Evolutionary conservation across 805 yeast species (phyloP).

Genomic region (Ogataea nitratoaversa): DNA sequence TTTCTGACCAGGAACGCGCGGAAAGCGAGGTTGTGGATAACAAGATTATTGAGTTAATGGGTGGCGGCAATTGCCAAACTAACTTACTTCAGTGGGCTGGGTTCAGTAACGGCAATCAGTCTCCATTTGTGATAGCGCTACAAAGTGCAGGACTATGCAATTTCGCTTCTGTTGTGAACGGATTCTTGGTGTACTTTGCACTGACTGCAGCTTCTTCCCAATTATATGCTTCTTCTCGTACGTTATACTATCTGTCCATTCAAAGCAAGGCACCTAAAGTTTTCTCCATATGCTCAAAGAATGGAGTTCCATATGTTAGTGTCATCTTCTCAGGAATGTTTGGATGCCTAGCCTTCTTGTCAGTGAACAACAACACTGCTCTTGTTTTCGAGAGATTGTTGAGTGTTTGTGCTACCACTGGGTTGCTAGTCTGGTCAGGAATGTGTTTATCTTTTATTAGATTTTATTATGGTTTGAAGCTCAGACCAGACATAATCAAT

Average conservation of each 20-base stretch:
- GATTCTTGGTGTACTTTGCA: constrained; percentile 49
- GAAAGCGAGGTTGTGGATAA: constrained; percentile 7
- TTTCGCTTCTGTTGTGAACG: constrained; percentile 49
- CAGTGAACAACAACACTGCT: constrained; percentile 55
- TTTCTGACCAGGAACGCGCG: constrained; percentile 15
- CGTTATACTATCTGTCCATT: constrained; percentile 49
- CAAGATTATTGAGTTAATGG: constrained; percentile 20
- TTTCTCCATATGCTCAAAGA: constrained; percentile 53
- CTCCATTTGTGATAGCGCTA: constrained; percentile 56
- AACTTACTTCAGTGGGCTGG: constrained; percentile 30
- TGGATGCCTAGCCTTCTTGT: constrained; percentile 56
- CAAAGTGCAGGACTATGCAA: constrained; percentile 49
- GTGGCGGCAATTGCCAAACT: constrained; percentile 26
- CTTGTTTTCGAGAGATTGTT: constrained; percentile 63
- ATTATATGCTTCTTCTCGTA: constrained; percentile 57
- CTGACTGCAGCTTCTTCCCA: constrained; percentile 55
- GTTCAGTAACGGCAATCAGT: constrained; percentile 43
- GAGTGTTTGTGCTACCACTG: constrained; percentile 67
- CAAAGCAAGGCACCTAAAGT: constrained; percentile 59
- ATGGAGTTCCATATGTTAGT: constrained; percentile 71
- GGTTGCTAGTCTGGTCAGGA: constrained; percentile 73
- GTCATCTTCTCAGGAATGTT: constrained; percentile 61
- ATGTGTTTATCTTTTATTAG: constrained; percentile 55
- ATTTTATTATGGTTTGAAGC: constrained; percentile 49
- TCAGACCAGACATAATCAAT: constrained; percentile 51